A percentile compares a stretch with the other conserved stretches of the same genome.
phyloP scores from a whole-genome alignment of 768 basidiomycete species.

The Suillus subluteus region DNA sequence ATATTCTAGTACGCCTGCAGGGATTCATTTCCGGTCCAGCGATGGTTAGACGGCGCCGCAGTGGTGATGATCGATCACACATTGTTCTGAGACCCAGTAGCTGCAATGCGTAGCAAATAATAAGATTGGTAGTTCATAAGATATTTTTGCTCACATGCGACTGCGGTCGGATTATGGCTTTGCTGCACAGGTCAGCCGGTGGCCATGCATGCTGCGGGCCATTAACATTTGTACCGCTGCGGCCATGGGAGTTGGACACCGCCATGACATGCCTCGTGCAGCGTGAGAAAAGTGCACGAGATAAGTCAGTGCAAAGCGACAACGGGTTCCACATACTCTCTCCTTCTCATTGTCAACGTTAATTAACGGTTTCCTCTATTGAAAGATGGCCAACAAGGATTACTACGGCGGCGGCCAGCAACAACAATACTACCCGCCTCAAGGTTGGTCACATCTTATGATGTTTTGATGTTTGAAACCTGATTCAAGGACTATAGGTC shows the following conservation, averaged over 20 bases:
- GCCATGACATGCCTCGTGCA: background rate
- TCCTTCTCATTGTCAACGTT: constrained; percentile 9
- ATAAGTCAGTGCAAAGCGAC: constrained; percentile 8
- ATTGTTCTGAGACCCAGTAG: background rate
- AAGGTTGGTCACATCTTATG: constrained; percentile 38
- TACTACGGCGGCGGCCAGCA: constrained; percentile 60
- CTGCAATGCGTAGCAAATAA: background rate
- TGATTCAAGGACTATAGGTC: constrained; percentile 35
- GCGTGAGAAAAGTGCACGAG: constrained; percentile 8
- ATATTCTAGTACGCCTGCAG: background rate
- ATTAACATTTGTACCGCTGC: background rate
- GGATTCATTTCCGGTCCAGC: constrained; percentile 6
- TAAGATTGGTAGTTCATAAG: background rate
- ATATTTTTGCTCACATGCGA: background rate
- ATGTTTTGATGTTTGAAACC: constrained; percentile 1
- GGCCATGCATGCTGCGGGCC: constrained; percentile 9
- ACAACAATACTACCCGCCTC: constrained; percentile 50
- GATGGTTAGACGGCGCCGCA: constrained; percentile 3
- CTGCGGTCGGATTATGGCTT: constrained; percentile 1
- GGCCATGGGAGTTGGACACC: constrained; percentile 1
- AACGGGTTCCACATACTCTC: constrained; percentile 10
- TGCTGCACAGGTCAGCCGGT: constrained; percentile 5
- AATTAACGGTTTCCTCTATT: constrained; percentile 17
- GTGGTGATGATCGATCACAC: background rate
- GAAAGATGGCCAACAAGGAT: constrained; percentile 71